A percentile compares a stretch with the other conserved stretches of the same genome.
Conservation (phyloP, 345 rosid genomes). For the Pelargonium nanum region DNA sequence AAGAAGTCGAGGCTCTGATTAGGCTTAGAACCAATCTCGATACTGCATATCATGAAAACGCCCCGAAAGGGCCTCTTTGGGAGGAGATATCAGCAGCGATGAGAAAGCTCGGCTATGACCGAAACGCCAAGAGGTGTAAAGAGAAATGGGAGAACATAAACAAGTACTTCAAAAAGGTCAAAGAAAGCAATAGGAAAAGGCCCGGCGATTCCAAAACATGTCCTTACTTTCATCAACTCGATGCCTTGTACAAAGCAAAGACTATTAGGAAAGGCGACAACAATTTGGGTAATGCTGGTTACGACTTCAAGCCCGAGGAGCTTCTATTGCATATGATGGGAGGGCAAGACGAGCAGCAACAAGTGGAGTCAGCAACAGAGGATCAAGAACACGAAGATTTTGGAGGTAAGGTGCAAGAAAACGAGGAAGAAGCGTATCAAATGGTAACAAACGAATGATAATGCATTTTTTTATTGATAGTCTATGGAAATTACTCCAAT, state of each 20-base stretch:
- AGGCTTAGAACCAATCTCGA: constrained; percentile 34
- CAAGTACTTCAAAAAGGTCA: constrained; percentile 71
- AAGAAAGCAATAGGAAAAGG: constrained; percentile 46
- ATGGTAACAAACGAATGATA: not conserved
- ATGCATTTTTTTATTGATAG: too few species aligned
- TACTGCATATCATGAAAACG: constrained; percentile 39
- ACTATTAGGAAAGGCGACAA: constrained; percentile 17
- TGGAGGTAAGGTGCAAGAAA: not conserved
- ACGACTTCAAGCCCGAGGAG: constrained; percentile 30
- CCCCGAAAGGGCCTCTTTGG: constrained; percentile 62
- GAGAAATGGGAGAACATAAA: constrained; percentile 81
- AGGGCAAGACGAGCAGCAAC: constrained; percentile 7
- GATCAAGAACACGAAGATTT: not conserved
- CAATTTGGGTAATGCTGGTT: too few species aligned
- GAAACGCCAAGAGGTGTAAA: constrained; percentile 54
- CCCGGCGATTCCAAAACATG: constrained; percentile 59
- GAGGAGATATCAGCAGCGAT: constrained; percentile 49
- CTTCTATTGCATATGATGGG: constrained; percentile 44
- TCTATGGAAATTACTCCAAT: too few species aligned
- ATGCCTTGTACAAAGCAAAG: constrained; percentile 54
- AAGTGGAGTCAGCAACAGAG: not conserved
- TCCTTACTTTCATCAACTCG: constrained; percentile 55
- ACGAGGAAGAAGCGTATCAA: not conserved
- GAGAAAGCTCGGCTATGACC: constrained; percentile 45
- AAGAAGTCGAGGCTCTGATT: constrained; percentile 49